Evolutionary conservation across 768 basidiomycete species (phyloP).

Genomic region (Sistotremastrum niveocremeum): DNA sequence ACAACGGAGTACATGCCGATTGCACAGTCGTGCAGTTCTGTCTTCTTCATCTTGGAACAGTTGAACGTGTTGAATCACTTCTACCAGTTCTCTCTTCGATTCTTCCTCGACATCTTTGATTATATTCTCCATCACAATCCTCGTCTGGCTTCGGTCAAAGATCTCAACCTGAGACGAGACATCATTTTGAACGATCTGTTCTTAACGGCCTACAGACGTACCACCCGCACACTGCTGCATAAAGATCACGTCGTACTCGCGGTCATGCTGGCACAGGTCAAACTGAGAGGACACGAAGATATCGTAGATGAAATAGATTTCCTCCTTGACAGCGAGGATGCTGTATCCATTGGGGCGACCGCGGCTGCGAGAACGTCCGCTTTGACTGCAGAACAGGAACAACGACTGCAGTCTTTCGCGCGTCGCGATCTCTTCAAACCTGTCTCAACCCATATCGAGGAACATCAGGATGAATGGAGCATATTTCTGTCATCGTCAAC

Average conservation of each 20-base stretch:
- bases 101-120: slow-evolving; percentile 99
- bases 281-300: slow-evolving; percentile 66
- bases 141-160: slow-evolving; percentile 66
- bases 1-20: slow-evolving; percentile 89
- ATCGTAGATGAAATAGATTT: slow-evolving; percentile 80
- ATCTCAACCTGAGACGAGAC: slow-evolving; percentile 57
- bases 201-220: slow-evolving; percentile 75
- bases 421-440: slow-evolving; percentile 67
- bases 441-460: slow-evolving; percentile 47
- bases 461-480: slow-evolving; percentile 55
- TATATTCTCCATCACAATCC: slow-evolving; percentile 88
- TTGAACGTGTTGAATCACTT: slow-evolving; percentile 91
- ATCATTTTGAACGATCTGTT: slow-evolving; percentile 83
- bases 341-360: slow-evolving; percentile 22
- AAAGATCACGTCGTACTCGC: slow-evolving; percentile 86
- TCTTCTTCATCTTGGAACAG: slow-evolving; percentile 96
- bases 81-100: slow-evolving; percentile 94
- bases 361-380: slow-evolving; percentile 23
- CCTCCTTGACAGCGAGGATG: slow-evolving; percentile 76
- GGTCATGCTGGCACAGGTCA: slow-evolving; percentile 80
- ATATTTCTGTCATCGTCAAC: slow-evolving; percentile 51
- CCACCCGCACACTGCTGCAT: slow-evolving; percentile 81
- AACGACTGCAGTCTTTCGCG: slow-evolving; percentile 57
- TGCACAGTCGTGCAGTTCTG: slow-evolving; percentile 89
- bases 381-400: slow-evolving; percentile 50